Percentiles rank a stretch among this genome's conserved stretches.
These are phyloP conservation scores for Actinomucor elegans DNA, from an alignment of 371 early-diverging fungal genomes.

Conservation along the genomic window DNA sequence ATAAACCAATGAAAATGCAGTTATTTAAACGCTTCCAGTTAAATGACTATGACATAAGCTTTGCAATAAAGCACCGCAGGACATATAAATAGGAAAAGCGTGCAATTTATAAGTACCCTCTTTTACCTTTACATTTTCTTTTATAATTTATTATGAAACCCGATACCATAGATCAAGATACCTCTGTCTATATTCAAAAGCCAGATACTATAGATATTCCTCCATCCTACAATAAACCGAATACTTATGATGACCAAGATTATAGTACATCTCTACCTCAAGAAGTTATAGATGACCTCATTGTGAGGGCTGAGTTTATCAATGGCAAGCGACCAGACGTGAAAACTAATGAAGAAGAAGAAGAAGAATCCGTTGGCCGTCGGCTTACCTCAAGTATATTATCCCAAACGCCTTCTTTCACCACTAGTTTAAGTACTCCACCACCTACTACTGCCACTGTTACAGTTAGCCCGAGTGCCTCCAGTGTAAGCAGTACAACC, in stretches of 20 bases:
- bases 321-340: constrained; percentile 24
- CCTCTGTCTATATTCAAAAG: constrained; percentile 8
- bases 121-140: background rate
- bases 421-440: constrained; percentile 7
- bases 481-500: constrained; percentile 14
- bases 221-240: constrained; percentile 21
- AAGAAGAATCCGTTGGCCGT: background rate
- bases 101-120: background rate
- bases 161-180: constrained; percentile 15
- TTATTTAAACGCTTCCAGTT: too few relatives aligned
- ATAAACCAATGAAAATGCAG: too few relatives aligned
- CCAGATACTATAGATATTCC: constrained; percentile 21
- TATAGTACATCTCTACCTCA: constrained; percentile 8
- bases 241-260: constrained; percentile 21
- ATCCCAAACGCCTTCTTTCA: constrained; percentile 13
- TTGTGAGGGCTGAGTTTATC: constrained; percentile 22
- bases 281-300: constrained; percentile 25
- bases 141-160: constrained; percentile 15
- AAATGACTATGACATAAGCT: too few relatives aligned
- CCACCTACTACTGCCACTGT: background rate
- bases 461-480: constrained; percentile 7
- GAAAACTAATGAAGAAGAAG: constrained; percentile 18
- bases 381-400: constrained; percentile 4
- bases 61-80: too few relatives aligned
- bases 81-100: too few relatives aligned